Evolutionary conservation across 352 stramenopile genomes (phyloP).

Genomic region (Globisporangium canariense): DNA sequence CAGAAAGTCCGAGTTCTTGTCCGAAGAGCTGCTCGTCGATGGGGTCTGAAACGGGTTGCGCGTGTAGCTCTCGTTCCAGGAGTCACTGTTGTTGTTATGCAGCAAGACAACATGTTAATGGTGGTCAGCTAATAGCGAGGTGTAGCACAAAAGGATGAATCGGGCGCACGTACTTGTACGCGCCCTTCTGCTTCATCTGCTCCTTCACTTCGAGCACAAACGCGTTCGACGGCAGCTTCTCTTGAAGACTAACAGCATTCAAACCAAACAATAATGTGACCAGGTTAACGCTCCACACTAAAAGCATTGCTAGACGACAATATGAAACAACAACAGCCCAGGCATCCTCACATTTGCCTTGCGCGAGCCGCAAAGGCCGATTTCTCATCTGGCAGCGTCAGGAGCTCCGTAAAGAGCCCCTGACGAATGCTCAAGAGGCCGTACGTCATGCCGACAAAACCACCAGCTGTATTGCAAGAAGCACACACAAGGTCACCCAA

Average conservation of each 20-base stretch:
- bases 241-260: conserved; percentile 26
- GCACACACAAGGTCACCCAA: neutral
- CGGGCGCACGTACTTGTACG: conserved; percentile 35
- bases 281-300: no score
- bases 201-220: conserved; percentile 57
- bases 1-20: conserved; percentile 14
- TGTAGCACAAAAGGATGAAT: neutral
- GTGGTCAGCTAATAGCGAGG: neutral
- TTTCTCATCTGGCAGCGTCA: conserved; percentile 36
- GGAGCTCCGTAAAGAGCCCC: conserved; percentile 31
- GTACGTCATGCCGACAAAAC: conserved; percentile 28
- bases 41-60: conserved; percentile 12
- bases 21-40: neutral
- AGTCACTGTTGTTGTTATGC: conserved; percentile 28
- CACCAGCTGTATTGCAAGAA: conserved; percentile 20
- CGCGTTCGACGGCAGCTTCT: conserved; percentile 39
- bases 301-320: neutral
- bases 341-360: conserved; percentile 22
- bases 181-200: conserved; percentile 38
- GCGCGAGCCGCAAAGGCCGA: conserved; percentile 30
- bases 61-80: conserved; percentile 29
- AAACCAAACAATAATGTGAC: neutral
- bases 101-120: neutral
- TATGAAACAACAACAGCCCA: neutral
- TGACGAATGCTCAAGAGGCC: conserved; percentile 35